These are phyloP conservation scores for Tylopilus microsporus DNA, from an alignment of 1,284 basidiomycete genomes.

Conservation along the genomic window DNA sequence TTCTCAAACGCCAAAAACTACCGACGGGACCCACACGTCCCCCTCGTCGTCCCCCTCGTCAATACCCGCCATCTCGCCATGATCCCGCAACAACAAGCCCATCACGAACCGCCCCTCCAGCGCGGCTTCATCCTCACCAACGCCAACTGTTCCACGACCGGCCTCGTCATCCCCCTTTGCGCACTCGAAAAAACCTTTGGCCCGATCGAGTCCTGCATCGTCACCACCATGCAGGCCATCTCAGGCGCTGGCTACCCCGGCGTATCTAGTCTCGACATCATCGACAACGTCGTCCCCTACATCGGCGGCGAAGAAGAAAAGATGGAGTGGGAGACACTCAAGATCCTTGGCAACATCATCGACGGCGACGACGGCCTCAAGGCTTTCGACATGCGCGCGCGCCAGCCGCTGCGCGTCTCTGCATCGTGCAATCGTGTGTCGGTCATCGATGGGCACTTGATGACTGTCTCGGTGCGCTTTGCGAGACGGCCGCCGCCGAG, in stretches of 20 bases:
- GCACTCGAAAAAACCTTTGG: conserved; percentile 93
- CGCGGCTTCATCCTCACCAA: conserved; percentile 98
- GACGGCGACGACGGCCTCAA: too few relatives aligned
- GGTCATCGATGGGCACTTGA: too few relatives aligned
- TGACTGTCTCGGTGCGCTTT: too few relatives aligned
- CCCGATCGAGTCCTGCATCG: conserved; percentile 83
- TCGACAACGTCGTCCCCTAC: too few relatives aligned
- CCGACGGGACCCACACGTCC: conserved; percentile 87
- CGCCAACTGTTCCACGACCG: conserved; percentile 98
- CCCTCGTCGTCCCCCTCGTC: conserved; percentile 94
- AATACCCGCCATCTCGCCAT: conserved; percentile 87
- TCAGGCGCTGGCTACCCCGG: conserved; percentile 97
- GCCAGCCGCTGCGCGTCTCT: too few relatives aligned
- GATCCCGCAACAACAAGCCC: conserved; percentile 74
- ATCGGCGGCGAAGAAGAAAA: too few relatives aligned
- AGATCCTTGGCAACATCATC: too few relatives aligned
- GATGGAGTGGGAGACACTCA: too few relatives aligned
- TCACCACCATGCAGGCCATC: conserved; percentile 98
- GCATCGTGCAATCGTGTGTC: too few relatives aligned
- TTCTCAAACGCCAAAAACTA: conserved; percentile 99
- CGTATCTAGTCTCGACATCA: conserved; percentile 49
- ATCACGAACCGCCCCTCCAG: conserved; percentile 66
- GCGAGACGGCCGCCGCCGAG: too few relatives aligned
- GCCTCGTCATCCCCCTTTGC: conserved; percentile 85
- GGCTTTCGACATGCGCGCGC: too few relatives aligned